Conservation (phyloP, 768 basidiomycete species). For the Dendrothele bispora region DNA sequence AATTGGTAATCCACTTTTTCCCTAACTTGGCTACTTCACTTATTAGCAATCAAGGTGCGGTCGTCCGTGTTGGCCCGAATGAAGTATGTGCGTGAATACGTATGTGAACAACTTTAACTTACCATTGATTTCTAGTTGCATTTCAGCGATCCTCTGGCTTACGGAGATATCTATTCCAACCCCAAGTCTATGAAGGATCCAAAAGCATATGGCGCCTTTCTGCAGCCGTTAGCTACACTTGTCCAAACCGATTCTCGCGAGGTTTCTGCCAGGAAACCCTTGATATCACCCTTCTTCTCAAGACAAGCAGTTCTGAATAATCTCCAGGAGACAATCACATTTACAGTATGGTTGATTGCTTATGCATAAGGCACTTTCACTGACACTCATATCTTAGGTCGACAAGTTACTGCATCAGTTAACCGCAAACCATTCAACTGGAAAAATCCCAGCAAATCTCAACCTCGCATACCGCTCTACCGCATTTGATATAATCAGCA, state of each 20-base stretch:
- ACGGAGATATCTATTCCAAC: constrained; percentile 21
- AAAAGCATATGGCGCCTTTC: constrained; percentile 11
- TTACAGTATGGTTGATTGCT: background rate
- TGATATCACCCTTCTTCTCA: constrained; percentile 15
- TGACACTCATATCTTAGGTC: background rate
- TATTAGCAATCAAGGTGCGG: constrained; percentile 14
- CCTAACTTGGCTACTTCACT: background rate
- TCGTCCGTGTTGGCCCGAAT: constrained; percentile 24
- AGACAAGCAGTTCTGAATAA: constrained; percentile 13
- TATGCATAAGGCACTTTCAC: too few species aligned
- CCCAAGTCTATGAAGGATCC: constrained; percentile 12
- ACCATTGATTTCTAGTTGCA: constrained; percentile 16
- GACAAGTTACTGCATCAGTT: background rate
- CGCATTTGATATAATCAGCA: constrained; percentile 15
- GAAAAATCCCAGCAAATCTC: constrained; percentile 10
- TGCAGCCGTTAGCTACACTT: constrained; percentile 9
- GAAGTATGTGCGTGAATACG: constrained; percentile 14
- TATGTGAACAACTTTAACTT: background rate
- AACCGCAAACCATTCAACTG: constrained; percentile 1
- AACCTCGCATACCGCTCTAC: constrained; percentile 15
- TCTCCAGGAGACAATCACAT: constrained; percentile 11
- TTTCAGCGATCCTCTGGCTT: constrained; percentile 20
- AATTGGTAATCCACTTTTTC: background rate
- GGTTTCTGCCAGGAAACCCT: constrained; percentile 12
- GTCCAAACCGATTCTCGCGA: constrained; percentile 11